phyloP scores from a whole-genome alignment of 257 asterid genomes.

The Ilex aquifolium region DNA sequence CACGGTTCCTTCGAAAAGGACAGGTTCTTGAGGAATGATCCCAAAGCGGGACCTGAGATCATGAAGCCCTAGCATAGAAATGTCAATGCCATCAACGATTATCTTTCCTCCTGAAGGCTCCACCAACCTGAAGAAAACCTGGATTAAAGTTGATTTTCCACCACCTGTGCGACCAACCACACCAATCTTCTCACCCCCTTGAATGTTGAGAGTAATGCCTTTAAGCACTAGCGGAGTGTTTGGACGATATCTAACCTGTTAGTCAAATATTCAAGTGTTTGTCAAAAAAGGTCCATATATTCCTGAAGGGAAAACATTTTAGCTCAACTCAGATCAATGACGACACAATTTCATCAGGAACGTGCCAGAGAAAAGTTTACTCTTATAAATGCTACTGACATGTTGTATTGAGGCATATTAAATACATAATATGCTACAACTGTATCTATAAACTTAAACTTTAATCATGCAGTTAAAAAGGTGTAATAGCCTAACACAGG shows the following conservation, averaged over 20 bases:
- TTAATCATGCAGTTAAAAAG: too few species aligned
- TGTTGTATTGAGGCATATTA: too few species aligned
- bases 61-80: slow-evolving; percentile 72
- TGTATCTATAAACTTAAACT: too few species aligned
- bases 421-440: too few species aligned
- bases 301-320: too few species aligned
- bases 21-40: slow-evolving; percentile 98
- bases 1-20: slow-evolving; percentile 93
- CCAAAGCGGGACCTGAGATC: slow-evolving; percentile 96
- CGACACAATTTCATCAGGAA: too few species aligned
- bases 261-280: neutral
- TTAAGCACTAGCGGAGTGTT: slow-evolving; percentile 83
- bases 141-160: slow-evolving; percentile 91
- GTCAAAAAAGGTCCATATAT: too few species aligned
- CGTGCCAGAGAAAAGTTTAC: too few species aligned
- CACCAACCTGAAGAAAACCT: slow-evolving; percentile 88
- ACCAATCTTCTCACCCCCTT: slow-evolving; percentile 92
- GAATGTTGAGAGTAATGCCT: slow-evolving; percentile 68
- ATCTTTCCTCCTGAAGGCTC: slow-evolving; percentile 87
- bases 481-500: too few species aligned
- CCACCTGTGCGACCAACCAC: slow-evolving; percentile 99
- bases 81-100: slow-evolving; percentile 67
- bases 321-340: too few species aligned
- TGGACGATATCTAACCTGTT: slow-evolving; percentile 82
- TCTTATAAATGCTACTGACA: too few species aligned